Evolutionary conservation across 805 yeast genomes (phyloP).

Genomic region (Schizosaccharomyces octosporus): DNA sequence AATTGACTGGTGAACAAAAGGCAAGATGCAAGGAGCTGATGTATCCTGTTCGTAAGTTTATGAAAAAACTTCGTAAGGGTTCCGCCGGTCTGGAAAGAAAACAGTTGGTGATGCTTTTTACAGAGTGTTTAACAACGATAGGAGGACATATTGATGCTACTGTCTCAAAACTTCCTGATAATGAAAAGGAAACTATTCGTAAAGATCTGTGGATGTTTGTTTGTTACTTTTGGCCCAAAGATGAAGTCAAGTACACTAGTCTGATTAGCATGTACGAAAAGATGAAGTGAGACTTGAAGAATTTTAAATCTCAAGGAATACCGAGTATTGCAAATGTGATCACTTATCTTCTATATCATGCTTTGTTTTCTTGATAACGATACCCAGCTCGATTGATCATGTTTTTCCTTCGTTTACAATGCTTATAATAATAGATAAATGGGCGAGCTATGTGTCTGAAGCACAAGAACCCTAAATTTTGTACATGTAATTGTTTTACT

Average conservation of each 20-base stretch:
- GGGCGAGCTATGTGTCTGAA: too few relatives aligned
- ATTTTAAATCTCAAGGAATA: not conserved
- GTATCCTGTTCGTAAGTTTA: slow-evolving; percentile 42
- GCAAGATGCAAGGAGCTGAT: slow-evolving; percentile 17
- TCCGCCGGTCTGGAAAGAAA: slow-evolving; percentile 46
- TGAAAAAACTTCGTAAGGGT: slow-evolving; percentile 44
- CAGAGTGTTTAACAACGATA: slow-evolving; percentile 40
- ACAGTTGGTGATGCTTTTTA: slow-evolving; percentile 52
- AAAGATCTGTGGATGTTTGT: slow-evolving; percentile 63
- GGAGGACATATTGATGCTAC: slow-evolving; percentile 42
- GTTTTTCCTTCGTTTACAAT: too few relatives aligned
- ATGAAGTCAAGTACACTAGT: slow-evolving; percentile 36
- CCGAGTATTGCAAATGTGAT: not conserved
- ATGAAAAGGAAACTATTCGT: slow-evolving; percentile 19
- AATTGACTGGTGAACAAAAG: not conserved
- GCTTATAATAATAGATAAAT: too few relatives aligned
- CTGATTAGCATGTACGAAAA: slow-evolving; percentile 45
- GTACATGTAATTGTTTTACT: too few relatives aligned
- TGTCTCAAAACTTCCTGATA: slow-evolving; percentile 11
- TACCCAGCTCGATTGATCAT: too few relatives aligned
- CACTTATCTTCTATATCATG: not conserved
- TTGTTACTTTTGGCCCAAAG: slow-evolving; percentile 63
- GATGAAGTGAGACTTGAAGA: slow-evolving; percentile 1
- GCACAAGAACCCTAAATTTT: too few relatives aligned
- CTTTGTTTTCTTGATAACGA: too few relatives aligned